phyloP scores from a whole-genome alignment of 1,284 basidiomycete species.

The Cutaneotrichosporon sp. region DNA sequence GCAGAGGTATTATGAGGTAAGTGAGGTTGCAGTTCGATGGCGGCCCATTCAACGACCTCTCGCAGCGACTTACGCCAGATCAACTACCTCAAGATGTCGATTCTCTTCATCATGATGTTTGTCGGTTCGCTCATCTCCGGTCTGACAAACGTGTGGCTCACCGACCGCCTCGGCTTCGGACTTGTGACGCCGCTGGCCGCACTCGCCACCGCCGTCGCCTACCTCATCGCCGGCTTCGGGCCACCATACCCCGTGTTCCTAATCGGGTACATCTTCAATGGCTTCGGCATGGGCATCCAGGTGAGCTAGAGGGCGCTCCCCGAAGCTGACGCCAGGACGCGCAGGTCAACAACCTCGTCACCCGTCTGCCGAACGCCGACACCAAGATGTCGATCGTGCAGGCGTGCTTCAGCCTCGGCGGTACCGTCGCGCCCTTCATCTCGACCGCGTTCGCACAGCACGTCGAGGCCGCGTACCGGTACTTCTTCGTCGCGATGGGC shows the following conservation, averaged over 20 bases:
- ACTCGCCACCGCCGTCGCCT: slow-evolving; percentile 10
- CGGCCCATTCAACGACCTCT: no score
- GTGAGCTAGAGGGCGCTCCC: background rate
- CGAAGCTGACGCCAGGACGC: slow-evolving; percentile 18
- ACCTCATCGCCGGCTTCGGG: slow-evolving; percentile 17
- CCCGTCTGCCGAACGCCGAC: slow-evolving; percentile 22
- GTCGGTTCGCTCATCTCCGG: slow-evolving; percentile 16
- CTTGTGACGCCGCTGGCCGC: slow-evolving; percentile 53
- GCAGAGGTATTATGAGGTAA: slow-evolving; percentile 24
- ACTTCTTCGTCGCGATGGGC: slow-evolving; percentile 24
- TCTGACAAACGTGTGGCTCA: slow-evolving; percentile 59
- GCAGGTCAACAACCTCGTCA: slow-evolving; percentile 25
- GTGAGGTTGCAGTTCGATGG: background rate
- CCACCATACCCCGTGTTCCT: slow-evolving; percentile 20
- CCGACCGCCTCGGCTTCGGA: slow-evolving; percentile 63
- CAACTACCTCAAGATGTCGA: slow-evolving; percentile 25
- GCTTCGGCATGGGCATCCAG: slow-evolving; percentile 21
- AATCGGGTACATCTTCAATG: slow-evolving; percentile 16
- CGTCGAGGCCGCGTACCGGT: slow-evolving; percentile 16
- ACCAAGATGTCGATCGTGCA: slow-evolving; percentile 28
- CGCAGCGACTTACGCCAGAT: slow-evolving; percentile 14
- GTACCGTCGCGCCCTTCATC: slow-evolving; percentile 63
- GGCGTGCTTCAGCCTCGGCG: slow-evolving; percentile 58
- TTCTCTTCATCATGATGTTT: slow-evolving; percentile 18
- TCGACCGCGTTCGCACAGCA: slow-evolving; percentile 62